Evolutionary conservation across 495 filamentous ascomycete species (phyloP), one percentile per base, ranked within the genome.

Genomic region (Neurospora sp.): DNA sequence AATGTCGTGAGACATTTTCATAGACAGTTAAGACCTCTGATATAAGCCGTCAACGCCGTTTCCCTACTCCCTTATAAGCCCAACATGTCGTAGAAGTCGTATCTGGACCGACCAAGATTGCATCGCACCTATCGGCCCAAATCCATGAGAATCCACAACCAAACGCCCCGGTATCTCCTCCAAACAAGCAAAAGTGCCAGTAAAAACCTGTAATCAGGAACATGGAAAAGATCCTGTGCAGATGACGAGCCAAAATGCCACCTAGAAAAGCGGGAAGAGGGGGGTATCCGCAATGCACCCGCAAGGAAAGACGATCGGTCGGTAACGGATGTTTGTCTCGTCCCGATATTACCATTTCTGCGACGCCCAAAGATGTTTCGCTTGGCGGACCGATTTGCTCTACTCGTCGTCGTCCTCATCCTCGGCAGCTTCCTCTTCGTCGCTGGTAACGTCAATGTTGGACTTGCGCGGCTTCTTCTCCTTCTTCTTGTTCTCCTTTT

Each of bases 381-480:
- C 20, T 10, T 60, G 37, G 71, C 42, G 23, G 44, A 49, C 71
- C 40, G 42, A 72, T 46, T 10, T 72, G 40, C 35, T 37, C 66
- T 70, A 41, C 62, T 71, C 38, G 23, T 73, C 54, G 18, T 60
- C 39, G 20, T 54, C 39, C 27, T 23, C 46, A 37, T 70, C 39
- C 14, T 76, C 74, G 5, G 72, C 75, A 18, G 79, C 77, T 42
- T 80, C 80, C 11, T 89, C 88, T 77, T 91, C 88, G 42, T 91
- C 90, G 72, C 88, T 90, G 0, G 89, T 91, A 5, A 81, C 85
- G 60, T 90, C 87, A 73, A 88, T 86, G 74, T 89, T 90, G 10
- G 84, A 77, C 78, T 85, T 86, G 54, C 54, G 54, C 5, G 54
- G 54, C 14, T 66, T 66, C 27, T 42, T 76, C 44, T 80, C 6